Percentiles rank a stretch among this genome's conserved stretches.
Conservation (phyloP, 2,329 filamentous ascomycete species). For the Fusarium sp. region DNA sequence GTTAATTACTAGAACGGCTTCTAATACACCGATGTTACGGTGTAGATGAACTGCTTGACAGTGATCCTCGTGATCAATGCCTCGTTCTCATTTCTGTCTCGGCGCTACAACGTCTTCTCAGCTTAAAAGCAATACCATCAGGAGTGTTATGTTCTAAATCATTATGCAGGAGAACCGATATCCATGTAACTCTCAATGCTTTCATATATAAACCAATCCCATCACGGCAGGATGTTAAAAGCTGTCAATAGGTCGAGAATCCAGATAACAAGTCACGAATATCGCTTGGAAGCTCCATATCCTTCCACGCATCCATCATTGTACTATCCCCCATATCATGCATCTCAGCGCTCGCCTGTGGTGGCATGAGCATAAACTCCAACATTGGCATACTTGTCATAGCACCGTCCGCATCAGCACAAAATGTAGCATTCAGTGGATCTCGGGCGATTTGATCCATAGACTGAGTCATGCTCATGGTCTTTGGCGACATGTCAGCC, state of each 20-base stretch:
- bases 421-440: background rate
- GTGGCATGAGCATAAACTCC: background rate
- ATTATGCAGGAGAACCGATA: too few species aligned
- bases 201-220: too few species aligned
- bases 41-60: too few species aligned
- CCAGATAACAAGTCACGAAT: background rate
- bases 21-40: too few species aligned
- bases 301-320: background rate
- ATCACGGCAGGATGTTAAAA: too few species aligned
- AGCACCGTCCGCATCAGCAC: background rate
- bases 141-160: background rate
- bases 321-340: background rate
- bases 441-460: background rate
- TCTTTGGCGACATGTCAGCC: background rate
- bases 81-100: background rate
- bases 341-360: background rate
- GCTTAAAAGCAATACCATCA: fast-evolving
- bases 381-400: background rate
- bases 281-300: background rate
- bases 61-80: too few species aligned
- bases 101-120: background rate
- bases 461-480: background rate
- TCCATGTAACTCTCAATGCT: background rate
- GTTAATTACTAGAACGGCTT: background rate
- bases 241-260: background rate